Evolutionary conservation across 805 yeast species (phyloP).

Genomic region (Suhomyces xylopsoci): DNA sequence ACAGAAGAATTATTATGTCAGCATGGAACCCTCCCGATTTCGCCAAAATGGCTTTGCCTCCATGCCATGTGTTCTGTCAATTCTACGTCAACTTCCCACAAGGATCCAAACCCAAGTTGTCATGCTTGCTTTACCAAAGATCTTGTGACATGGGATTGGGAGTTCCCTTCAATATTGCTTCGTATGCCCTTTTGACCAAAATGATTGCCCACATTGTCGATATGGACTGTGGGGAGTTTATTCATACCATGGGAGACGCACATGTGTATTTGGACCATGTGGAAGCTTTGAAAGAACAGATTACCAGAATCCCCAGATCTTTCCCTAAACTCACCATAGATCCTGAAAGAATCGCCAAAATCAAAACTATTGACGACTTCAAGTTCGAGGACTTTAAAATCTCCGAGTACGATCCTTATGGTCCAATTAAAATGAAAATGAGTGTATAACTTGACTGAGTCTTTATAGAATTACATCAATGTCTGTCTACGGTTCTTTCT

Average conservation of each 20-base stretch:
- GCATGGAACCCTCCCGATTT: slow-evolving; percentile 99
- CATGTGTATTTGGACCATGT: slow-evolving; percentile 93
- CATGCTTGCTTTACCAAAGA: slow-evolving; percentile 90
- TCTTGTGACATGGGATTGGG: slow-evolving; percentile 99
- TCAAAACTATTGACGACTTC: slow-evolving; percentile 80
- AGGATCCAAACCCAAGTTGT: slow-evolving; percentile 59
- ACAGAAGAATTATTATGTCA: slow-evolving; percentile 87
- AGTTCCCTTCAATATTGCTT: slow-evolving; percentile 96
- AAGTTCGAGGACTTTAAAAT: slow-evolving; percentile 84
- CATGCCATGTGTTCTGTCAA: slow-evolving; percentile 96
- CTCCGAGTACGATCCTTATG: slow-evolving; percentile 73
- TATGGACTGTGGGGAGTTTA: slow-evolving; percentile 92
- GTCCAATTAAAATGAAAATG: slow-evolving; percentile 92
- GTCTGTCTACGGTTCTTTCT: slow-evolving; percentile 8
- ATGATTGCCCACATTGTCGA: slow-evolving; percentile 97
- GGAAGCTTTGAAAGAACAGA: slow-evolving; percentile 82
- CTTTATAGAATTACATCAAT: not conserved
- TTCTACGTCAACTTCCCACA: slow-evolving; percentile 87
- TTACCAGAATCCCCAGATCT: slow-evolving; percentile 65
- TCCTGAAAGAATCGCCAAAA: slow-evolving; percentile 45
- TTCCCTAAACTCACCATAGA: slow-evolving; percentile 80
- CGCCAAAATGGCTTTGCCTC: slow-evolving; percentile 93
- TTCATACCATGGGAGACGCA: slow-evolving; percentile 95
- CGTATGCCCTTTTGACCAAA: slow-evolving; percentile 85
- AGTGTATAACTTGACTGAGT: slow-evolving; percentile 57